These are phyloP conservation scores for Nitzschia putrida DNA, from an alignment of 108 stramenopile genomes.

Conservation along the genomic window DNA sequence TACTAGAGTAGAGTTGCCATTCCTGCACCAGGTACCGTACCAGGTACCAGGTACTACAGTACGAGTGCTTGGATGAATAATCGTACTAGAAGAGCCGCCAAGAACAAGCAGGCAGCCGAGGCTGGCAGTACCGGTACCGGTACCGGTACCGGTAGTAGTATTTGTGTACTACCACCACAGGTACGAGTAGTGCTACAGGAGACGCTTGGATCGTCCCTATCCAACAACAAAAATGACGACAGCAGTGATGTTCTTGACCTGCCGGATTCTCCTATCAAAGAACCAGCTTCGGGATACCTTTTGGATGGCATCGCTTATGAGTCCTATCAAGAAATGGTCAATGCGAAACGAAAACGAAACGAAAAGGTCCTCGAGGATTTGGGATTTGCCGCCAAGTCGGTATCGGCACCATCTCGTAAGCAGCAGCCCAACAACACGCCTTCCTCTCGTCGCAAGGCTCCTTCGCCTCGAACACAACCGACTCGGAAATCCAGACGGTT, in stretches of 20 bases:
- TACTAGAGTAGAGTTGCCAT: too few species aligned
- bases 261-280: slow-evolving; percentile 7
- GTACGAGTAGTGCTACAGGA: too few species aligned
- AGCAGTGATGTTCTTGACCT: background rate
- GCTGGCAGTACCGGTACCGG: too few species aligned
- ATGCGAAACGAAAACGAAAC: slow-evolving; percentile 80
- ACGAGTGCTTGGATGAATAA: too few species aligned
- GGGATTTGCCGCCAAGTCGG: slow-evolving; percentile 50
- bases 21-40: too few species aligned
- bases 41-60: too few species aligned
- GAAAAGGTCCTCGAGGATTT: slow-evolving; percentile 43
- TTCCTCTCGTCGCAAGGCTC: background rate
- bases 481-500: slow-evolving; percentile 30
- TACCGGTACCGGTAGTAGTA: too few species aligned
- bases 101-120: too few species aligned
- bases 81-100: too few species aligned
- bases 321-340: slow-evolving; percentile 77
- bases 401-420: background rate
- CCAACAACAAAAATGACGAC: slow-evolving; percentile 14
- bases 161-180: too few species aligned
- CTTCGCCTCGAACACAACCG: background rate
- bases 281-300: slow-evolving; percentile 23
- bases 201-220: background rate
- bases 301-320: slow-evolving; percentile 58
- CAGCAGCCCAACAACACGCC: background rate